Percentiles rank a stretch among this genome's conserved stretches.
These are phyloP conservation scores for Entomortierella beljakovae DNA, from an alignment of 192 early-diverging fungal species.

Conservation along the genomic window DNA sequence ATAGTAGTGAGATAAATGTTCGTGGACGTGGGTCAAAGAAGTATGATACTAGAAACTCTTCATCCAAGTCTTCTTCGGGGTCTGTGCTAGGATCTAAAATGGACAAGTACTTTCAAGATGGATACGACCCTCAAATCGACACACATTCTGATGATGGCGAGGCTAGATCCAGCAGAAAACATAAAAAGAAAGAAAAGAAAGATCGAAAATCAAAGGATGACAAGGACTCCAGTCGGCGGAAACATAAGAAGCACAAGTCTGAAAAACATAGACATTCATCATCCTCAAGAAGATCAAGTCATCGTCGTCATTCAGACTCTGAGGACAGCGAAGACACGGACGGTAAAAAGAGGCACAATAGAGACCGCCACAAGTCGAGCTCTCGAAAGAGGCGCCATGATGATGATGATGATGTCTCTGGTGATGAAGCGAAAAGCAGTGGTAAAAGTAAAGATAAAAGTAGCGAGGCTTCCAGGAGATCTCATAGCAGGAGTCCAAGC, in stretches of 20 bases:
- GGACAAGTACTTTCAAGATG: constrained; percentile 68
- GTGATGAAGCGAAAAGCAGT: background rate
- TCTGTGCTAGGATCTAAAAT: constrained; percentile 59
- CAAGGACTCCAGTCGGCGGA: background rate
- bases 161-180: constrained; percentile 19
- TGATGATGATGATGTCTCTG: background rate
- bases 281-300: background rate
- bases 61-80: constrained; percentile 13
- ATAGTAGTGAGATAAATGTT: background rate
- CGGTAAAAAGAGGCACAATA: background rate
- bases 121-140: constrained; percentile 62
- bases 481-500: constrained; percentile 1
- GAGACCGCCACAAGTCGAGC: background rate
- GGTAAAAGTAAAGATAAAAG: background rate
- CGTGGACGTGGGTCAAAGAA: constrained; percentile 22
- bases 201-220: constrained; percentile 3
- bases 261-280: background rate
- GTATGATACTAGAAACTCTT: background rate
- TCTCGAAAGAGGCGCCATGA: background rate
- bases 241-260: constrained; percentile 10
- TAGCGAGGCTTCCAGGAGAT: background rate
- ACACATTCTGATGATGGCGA: constrained; percentile 34
- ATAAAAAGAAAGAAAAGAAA: constrained; percentile 39
- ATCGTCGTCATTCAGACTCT: constrained; percentile 3
- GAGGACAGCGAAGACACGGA: background rate